phyloP scores from a whole-genome alignment of 139 green algal species.

The Picochlorum sp. region DNA sequence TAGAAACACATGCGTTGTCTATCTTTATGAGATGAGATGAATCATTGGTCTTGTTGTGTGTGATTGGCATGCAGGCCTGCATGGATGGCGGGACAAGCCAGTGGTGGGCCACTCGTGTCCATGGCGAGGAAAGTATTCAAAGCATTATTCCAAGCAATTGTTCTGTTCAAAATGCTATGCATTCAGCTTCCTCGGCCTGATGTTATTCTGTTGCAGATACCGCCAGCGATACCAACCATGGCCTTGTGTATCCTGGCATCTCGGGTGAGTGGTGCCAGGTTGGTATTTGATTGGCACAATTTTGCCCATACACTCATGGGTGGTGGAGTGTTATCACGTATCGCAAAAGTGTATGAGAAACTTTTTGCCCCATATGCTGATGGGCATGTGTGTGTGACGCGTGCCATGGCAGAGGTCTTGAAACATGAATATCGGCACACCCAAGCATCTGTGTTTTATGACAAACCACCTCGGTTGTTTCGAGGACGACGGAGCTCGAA shows the following conservation, averaged over 20 bases:
- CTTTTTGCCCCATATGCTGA: conserved; percentile 39
- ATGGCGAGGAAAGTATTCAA: conserved; percentile 37
- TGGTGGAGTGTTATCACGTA: conserved; percentile 44
- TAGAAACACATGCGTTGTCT: neutral
- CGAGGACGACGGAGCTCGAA: too few species aligned
- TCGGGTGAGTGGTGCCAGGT: conserved; percentile 38
- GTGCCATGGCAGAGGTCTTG: conserved; percentile 67
- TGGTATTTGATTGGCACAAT: conserved; percentile 97
- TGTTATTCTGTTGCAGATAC: conserved; percentile 73
- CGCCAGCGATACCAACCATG: conserved; percentile 83
- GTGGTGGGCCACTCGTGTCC: too few species aligned
- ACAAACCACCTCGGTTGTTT: conserved; percentile 49
- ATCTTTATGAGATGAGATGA: too few species aligned
- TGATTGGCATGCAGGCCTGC: conserved; percentile 9
- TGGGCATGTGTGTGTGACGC: conserved; percentile 75
- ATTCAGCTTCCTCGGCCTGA: conserved; percentile 35
- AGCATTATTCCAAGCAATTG: conserved; percentile 44
- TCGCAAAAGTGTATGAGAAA: conserved; percentile 54
- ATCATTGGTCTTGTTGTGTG: neutral
- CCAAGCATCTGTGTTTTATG: conserved; percentile 75
- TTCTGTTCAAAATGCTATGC: conserved; percentile 56
- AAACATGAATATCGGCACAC: conserved; percentile 60
- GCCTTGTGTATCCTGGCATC: conserved; percentile 57
- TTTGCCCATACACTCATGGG: conserved; percentile 83
- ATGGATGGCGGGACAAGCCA: conserved; percentile 5